Base-by-base conservation (phyloP, 345 rosid species). In the Pelargonium nanum region DNA sequence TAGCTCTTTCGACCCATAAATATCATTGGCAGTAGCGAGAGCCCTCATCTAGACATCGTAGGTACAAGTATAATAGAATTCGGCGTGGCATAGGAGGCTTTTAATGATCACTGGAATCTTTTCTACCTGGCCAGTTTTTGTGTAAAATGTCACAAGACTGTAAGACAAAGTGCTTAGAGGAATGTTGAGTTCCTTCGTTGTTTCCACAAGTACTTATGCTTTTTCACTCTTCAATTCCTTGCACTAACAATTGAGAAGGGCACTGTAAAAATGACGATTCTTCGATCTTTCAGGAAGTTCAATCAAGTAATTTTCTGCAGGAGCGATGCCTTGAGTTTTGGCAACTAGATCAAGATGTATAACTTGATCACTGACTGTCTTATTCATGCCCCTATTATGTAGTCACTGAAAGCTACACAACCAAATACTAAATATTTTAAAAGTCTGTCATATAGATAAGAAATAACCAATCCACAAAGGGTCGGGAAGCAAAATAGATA, bases 1-100 rank as follows among this genome's bases (percentile, higher is more conserved):
- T n/a, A n/a, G n/a, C n/a, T n/a, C n/a, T n/a, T n/a, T n/a, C n/a
- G n/a, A n/a, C n/a, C n/a, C n/a, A n/a, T n/a, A n/a, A n/a, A n/a
- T n/a, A n/a, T n/a, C n/a, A n/a, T n/a, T 66, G 17, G 59, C 68
- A 32, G 92, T 82, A 73, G 99, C 97, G 57, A 87, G 69, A 53
- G 90, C 85, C 68, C 99, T 89, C 97, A 89, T 93, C 99, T 97
- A 93, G 9, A 87, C 83, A 78, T 89, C 89, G 69, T 89, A 89
- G 0, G 92, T 74, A 68, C 66, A 89, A 0, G 82, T 72, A 74
- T n/a, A n/a, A n/a, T n/a, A n/a, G n/a, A n/a, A n/a, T 89, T 97
- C 1, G 66, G 91, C 85, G 70, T 71, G 6, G 79, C 62, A 66
- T 75, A 74, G 58, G 54, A 55, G 0, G 94, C 81, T 75, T 93